Evolutionary conservation across 306 rosid species (phyloP).

Genomic region (Cicer pinnatifidum): DNA sequence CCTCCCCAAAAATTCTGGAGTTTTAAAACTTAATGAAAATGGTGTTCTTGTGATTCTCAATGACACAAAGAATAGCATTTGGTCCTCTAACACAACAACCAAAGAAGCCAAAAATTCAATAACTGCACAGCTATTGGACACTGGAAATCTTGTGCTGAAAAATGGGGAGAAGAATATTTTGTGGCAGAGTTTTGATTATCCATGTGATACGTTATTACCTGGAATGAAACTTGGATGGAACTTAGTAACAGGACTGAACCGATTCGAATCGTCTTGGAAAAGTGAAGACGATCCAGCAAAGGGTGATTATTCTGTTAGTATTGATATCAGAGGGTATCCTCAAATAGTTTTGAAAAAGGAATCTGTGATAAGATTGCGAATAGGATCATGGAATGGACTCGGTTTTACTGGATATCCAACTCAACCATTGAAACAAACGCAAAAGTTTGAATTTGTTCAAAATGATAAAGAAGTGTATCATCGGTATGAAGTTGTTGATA

Average conservation of each 20-base stretch:
- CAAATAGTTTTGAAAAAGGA: not conserved
- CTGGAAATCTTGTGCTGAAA: conserved; percentile 42
- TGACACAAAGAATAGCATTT: conserved; percentile 16
- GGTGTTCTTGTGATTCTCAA: conserved; percentile 40
- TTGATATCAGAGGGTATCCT: conserved; percentile 14
- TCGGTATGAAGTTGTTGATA: conserved; percentile 11
- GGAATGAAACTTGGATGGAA: conserved; percentile 46
- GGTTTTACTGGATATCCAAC: conserved; percentile 25
- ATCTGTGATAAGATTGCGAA: not conserved
- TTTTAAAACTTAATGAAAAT: conserved; percentile 9
- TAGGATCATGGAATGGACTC: conserved; percentile 42
- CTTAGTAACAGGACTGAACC: conserved; percentile 16
- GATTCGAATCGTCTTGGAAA: conserved; percentile 43
- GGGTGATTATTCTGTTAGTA: conserved; percentile 16
- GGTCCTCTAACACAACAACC: conserved; percentile 25
- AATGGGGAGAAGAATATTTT: not conserved
- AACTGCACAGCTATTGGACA: conserved; percentile 34
- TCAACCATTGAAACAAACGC: not conserved
- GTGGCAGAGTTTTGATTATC: conserved; percentile 50
- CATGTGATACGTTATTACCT: conserved; percentile 22
- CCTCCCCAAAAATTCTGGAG: conserved; percentile 6
- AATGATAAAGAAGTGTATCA: conserved; percentile 35
- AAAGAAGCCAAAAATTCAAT: conserved; percentile 3
- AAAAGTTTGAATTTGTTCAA: conserved; percentile 18
- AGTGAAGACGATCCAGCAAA: conserved; percentile 36